Base-by-base conservation (phyloP, 768 basidiomycete genomes). In the Russula earlei region DNA sequence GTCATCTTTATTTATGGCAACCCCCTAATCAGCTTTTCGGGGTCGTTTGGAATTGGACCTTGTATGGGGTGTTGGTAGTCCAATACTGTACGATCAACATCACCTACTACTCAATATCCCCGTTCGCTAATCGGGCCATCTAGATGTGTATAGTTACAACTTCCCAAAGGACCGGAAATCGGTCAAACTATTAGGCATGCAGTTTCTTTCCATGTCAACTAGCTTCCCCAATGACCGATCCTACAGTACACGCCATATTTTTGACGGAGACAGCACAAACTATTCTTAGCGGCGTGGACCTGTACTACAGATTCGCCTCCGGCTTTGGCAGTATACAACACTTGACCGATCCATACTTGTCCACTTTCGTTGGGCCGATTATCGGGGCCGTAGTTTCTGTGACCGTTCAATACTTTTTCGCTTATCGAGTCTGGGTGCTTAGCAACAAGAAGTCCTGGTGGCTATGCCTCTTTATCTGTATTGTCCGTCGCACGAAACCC, bases 401-500 rank as follows among this genome's bases (percentile, higher is more conserved):
- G 25, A 11, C 20, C 20, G 51, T 57, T 3, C 51, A 57, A 37
- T 43, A 37, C 5, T 58, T 58, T 36, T 53, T 48, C 25, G 45
- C 38, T 2, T 58, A 53, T 53, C 56, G 56, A 17, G 19, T 58
- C 25, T 58, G 51, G 56, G 24, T 53, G 3, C 44, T 58, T 11
- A 58, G 56, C 4, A 17, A 25, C 8, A 53, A 14, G 25, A 29
- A n/a, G 17, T 42, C 20, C 20, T 4, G 22, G 45, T 40, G 31
- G 45, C 5, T 53, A 29, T 58, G 40, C 22, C 1, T 48, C 5
- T 4, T 24, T 6, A 53, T 58, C 12, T 48, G 44, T 53, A 2
- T 31, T 1, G 56, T 58, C 7, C 31, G 51, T 36, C 24, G 4
- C n/a, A n/a, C n/a, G n/a, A n/a, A n/a, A n/a, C n/a, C n/a, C n/a